Conservation (phyloP, 176 grass and related monocot species). For the Oryza punctata region DNA sequence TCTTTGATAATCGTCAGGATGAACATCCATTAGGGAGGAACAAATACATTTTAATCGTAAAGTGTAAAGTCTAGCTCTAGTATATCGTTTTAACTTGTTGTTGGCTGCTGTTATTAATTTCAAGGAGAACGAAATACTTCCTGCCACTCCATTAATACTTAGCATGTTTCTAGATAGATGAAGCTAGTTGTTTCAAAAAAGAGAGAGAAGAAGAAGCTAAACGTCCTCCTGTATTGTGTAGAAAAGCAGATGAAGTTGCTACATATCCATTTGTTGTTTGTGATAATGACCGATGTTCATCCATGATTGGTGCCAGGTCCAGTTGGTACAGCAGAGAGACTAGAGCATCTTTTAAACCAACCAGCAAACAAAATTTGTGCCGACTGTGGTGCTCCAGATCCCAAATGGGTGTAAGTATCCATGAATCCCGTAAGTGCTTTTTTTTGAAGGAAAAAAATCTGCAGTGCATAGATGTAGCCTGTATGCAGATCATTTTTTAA, state of each 20-base stretch:
- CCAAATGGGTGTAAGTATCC: conserved; percentile 94
- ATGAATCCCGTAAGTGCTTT: not conserved
- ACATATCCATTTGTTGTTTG: not conserved
- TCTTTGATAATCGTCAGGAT: not conserved
- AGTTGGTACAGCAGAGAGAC: conserved; percentile 48
- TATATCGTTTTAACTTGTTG: not conserved
- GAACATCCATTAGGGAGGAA: not conserved
- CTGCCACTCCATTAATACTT: conserved; percentile 13
- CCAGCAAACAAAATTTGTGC: conserved; percentile 69
- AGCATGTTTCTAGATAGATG: not conserved
- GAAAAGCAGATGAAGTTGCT: conserved; percentile 1
- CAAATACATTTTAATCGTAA: not conserved
- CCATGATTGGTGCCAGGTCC: conserved; percentile 31
- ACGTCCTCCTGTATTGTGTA: not conserved
- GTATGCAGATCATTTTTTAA: not conserved
- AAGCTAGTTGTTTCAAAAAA: not conserved
- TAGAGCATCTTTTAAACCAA: conserved; percentile 70
- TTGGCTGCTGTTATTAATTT: not conserved
- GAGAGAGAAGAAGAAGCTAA: not conserved
- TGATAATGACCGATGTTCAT: conserved; percentile 17
- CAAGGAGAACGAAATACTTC: not conserved
- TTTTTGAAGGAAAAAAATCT: not conserved
- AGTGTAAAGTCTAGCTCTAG: not conserved
- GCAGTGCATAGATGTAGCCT: not conserved
- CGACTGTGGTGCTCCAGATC: conserved; percentile 81